phyloP scores from a whole-genome alignment of 2,329 filamentous ascomycete genomes.

The Cladosporium oxysporum region DNA sequence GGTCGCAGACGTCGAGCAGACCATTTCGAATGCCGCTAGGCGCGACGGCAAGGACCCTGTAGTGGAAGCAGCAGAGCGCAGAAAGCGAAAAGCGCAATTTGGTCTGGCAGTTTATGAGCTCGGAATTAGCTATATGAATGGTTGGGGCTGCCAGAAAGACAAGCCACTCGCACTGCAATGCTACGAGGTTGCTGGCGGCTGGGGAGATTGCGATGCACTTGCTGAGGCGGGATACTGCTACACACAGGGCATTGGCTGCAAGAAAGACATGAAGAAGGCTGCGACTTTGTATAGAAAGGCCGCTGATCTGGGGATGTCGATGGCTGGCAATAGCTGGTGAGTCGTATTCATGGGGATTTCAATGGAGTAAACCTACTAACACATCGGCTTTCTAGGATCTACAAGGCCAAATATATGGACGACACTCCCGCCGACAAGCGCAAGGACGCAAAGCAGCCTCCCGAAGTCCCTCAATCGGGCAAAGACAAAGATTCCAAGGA shows the following conservation, averaged over 20 bases:
- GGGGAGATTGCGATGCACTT: constrained; percentile 93
- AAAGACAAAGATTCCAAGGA: constrained; percentile 8
- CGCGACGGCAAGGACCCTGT: constrained; percentile 54
- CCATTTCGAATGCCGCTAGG: constrained; percentile 29
- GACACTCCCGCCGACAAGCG: constrained; percentile 48
- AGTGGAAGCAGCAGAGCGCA: constrained; percentile 68
- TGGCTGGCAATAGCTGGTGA: constrained; percentile 98
- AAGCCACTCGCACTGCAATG: constrained; percentile 84
- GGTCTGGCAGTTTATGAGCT: constrained; percentile 95
- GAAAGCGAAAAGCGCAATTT: constrained; percentile 87
- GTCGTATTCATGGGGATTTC: constrained; percentile 39
- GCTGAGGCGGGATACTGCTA: constrained; percentile 97
- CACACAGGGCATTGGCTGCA: constrained; percentile 86
- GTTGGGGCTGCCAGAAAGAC: constrained; percentile 95
- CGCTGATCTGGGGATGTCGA: constrained; percentile 90
- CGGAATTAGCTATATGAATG: constrained; percentile 95
- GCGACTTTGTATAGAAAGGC: constrained; percentile 88
- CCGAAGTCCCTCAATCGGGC: constrained; percentile 67
- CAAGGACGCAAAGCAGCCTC: constrained; percentile 63
- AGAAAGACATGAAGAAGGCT: constrained; percentile 94
- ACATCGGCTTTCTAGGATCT: constrained; percentile 67
- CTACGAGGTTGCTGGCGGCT: constrained; percentile 93
- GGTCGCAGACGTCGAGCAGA: constrained; percentile 23
- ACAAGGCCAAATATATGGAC: constrained; percentile 87
- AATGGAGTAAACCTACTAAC: not conserved